A percentile compares a stretch with the other conserved stretches of the same genome.
Conservation (phyloP, 305 asterid genomes). For the Solanum hybrid region DNA sequence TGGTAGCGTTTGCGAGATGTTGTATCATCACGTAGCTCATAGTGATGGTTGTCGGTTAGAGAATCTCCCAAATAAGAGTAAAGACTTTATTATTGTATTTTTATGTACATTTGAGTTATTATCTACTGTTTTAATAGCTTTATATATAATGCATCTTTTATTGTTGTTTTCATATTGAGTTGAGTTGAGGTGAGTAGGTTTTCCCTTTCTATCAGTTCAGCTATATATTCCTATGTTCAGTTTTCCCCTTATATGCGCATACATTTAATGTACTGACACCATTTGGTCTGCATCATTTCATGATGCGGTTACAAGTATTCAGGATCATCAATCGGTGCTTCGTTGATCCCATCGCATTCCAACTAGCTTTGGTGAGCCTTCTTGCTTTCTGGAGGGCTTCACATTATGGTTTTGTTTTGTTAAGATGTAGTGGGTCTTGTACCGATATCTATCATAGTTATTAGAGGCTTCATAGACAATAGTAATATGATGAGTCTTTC, state of each 20-base stretch:
- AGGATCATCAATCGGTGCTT: background rate
- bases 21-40: background rate
- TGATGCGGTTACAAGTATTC: background rate
- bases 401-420: background rate
- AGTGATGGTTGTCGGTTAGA: background rate
- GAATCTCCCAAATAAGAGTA: background rate
- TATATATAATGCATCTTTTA: background rate
- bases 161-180: background rate
- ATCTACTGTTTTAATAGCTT: background rate
- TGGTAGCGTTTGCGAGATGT: background rate
- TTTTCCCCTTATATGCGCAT: background rate
- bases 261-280: background rate
- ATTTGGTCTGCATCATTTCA: background rate
- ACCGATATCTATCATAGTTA: background rate
- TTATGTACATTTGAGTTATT: background rate
- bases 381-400: background rate
- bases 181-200: background rate
- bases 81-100: background rate
- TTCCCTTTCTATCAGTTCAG: background rate
- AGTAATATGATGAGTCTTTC: background rate
- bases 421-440: background rate
- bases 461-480: background rate
- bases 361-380: background rate
- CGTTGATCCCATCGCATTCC: background rate
- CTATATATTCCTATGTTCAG: too few species aligned